Base-by-base conservation (phyloP, 192 early-diverging fungal genomes). In the Cetraspora pellucida region DNA sequence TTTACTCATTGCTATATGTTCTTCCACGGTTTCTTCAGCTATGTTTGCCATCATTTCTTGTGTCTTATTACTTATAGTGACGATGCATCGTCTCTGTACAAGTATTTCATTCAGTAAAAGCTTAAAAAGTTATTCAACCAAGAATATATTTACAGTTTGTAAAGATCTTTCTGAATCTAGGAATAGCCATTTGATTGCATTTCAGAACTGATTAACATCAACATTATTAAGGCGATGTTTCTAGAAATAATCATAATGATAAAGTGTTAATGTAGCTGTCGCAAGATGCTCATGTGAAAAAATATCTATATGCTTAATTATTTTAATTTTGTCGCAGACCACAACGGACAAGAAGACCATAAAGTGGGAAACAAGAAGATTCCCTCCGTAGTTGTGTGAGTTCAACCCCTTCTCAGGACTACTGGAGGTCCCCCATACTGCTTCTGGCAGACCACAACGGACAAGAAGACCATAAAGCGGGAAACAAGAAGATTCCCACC, bases 361-460 rank as follows among this genome's bases (percentile, higher is more conserved):
- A 73, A 73, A 10, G 19, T 37, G 43, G 50, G 30, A 27, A 73
- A 58, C 54, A 59, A 13, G 54, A 19, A 58, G 30, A 58, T 73
- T 52, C 54, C 71, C 37, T 59, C 10, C 54, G 43, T 73, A 73
- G 55, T 73, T 73, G 31, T 59, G 71, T 73, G 71, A 73, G 71
- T 73, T 57, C 58, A 58, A 73, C 17, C 71, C 71, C 55, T 73
- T 73, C 71, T 73, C 71, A 30, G 55, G 55, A 73, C 54, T 73
- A 23, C 71, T 72, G 71, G 71, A 59, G 49, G 54, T 21, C 71
- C 57, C 43, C 54, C 71, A 70, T 70, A 70, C 68, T 70, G 68
- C 10, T 47, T 70, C 16, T 67, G 31, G 28, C 71, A 72, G 71
- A 58, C 57, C 54, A 58, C 71, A 72, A 72, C 30, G 58, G 31